Evolutionary conservation across 106 monocot genomes (phyloP), one percentile per base, ranked within the genome.

Genomic region (Platanthera guangdongensis): DNA sequence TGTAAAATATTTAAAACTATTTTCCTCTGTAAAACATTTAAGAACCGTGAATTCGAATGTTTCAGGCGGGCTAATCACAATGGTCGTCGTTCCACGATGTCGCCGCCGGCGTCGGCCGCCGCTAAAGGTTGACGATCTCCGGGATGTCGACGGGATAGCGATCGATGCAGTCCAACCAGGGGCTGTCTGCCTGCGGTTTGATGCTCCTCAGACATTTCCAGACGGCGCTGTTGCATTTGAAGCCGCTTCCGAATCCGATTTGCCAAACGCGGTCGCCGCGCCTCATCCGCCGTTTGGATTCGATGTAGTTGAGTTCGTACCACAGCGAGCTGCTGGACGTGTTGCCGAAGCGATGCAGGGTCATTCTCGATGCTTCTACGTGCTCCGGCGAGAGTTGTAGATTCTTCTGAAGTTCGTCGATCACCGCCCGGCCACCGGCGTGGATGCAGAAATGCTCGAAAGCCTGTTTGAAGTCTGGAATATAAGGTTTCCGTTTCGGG

Each of bases 361-460:
- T 79, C 90, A 90, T 93, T 50, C 93, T 77, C 11, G 93, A 90
- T 30, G 93, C 82, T 83, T 93, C 93, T 53, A 93, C 90, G 86
- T 93, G 87, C 80, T 82, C 74, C 48, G 82, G 52, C 18, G 84
- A 80, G 21, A 93, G 83, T 77, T 74, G 81, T 28, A 93, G 82
- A 71, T 81, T 90, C 85, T 86, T 90, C 88, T 90, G 90, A 25
- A 94, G 54, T 78, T 88, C 93, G 80, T 94, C 93, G 68, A 94
- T 88, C 79, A 90, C 93, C 54, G 90, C 93, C 57, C 85, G 74
- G 6, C 93, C 93, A 6, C 95, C 95, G 28, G 92, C 83, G 82
- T 95, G 95, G 28, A 96, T 86, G 84, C 95, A 96, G 80, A 95
- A 90, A 78, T 96, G 95, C 75, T 96, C 89, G 80, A 91, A 87